These are phyloP conservation scores for Serendipita sp. DNA, from an alignment of 768 basidiomycete species.

Conservation along the genomic window DNA sequence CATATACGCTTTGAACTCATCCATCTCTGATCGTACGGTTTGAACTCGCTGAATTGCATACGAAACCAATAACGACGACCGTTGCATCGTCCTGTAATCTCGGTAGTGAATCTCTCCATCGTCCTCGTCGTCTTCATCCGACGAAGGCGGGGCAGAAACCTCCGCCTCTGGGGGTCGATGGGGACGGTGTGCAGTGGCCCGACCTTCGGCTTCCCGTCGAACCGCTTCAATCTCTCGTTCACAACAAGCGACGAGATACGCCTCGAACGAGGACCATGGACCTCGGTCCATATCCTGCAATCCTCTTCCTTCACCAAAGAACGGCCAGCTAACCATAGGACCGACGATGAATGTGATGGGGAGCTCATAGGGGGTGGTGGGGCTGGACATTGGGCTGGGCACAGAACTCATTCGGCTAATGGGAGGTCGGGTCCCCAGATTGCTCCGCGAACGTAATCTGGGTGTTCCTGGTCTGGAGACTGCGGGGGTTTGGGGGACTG, in stretches of 20 bases:
- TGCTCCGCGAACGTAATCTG: conserved; percentile 15
- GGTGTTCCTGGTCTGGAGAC: background rate
- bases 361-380: conserved; percentile 15
- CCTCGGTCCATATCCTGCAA: conserved; percentile 53
- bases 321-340: conserved; percentile 80
- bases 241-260: conserved; percentile 51
- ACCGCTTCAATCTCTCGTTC: conserved; percentile 63
- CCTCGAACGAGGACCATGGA: conserved; percentile 47
- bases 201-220: conserved; percentile 61
- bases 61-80: conserved; percentile 61
- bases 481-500: background rate
- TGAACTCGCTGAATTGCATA: conserved; percentile 52
- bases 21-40: conserved; percentile 52
- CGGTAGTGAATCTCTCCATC: conserved; percentile 40
- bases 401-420: conserved; percentile 13
- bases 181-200: conserved; percentile 54
- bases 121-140: conserved; percentile 11
- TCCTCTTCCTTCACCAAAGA: conserved; percentile 73
- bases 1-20: conserved; percentile 54
- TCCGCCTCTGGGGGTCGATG: conserved; percentile 65
- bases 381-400: conserved; percentile 16
- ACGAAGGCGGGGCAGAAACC: background rate
- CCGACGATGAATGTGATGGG: conserved; percentile 42
- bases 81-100: conserved; percentile 69
- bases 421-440: conserved; percentile 29